phyloP scores from a whole-genome alignment of 2,329 filamentous ascomycete species.

The Pseudogymnoascus destructans region DNA sequence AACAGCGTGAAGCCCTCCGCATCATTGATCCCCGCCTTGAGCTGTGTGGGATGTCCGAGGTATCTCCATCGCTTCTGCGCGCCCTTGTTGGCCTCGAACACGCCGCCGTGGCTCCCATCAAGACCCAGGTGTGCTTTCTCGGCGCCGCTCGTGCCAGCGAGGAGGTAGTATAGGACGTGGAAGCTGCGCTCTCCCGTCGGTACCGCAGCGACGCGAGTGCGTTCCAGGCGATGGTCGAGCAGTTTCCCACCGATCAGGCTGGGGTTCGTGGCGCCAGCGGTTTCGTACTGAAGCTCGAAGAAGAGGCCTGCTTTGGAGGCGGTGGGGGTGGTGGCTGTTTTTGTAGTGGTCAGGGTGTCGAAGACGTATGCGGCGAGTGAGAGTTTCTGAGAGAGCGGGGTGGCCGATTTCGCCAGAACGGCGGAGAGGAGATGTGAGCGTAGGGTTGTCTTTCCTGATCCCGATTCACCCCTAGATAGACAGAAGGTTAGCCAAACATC shows the following conservation, averaged over 20 bases:
- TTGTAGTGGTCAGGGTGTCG: conserved; percentile 90
- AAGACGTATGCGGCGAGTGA: conserved; percentile 92
- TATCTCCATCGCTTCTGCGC: conserved; percentile 85
- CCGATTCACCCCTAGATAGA: conserved; percentile 69
- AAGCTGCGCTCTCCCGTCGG: conserved; percentile 95
- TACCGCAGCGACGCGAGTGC: conserved; percentile 80
- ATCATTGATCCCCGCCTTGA: conserved; percentile 96
- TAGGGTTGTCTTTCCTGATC: conserved; percentile 89
- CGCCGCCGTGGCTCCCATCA: conserved; percentile 28
- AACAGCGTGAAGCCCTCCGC: conserved; percentile 92
- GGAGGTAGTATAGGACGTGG: conserved; percentile 87
- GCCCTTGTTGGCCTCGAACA: conserved; percentile 36
- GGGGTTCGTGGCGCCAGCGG: conserved; percentile 68
- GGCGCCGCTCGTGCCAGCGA: conserved; percentile 79
- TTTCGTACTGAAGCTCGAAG: conserved; percentile 95
- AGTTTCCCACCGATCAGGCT: conserved; percentile 88
- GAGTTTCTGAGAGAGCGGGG: conserved; percentile 82
- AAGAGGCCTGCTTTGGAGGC: conserved; percentile 93
- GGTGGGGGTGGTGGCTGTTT: conserved; percentile 87
- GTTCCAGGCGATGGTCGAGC: conserved; percentile 81
- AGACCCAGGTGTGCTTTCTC: conserved; percentile 79
- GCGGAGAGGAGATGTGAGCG: conserved; percentile 78
- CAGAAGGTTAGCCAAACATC: conserved; percentile 16
- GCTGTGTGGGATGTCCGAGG: conserved; percentile 86
- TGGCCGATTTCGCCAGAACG: conserved; percentile 78